phyloP scores from a whole-genome alignment of 305 asterid genomes.

The Nicotiana rustica region DNA sequence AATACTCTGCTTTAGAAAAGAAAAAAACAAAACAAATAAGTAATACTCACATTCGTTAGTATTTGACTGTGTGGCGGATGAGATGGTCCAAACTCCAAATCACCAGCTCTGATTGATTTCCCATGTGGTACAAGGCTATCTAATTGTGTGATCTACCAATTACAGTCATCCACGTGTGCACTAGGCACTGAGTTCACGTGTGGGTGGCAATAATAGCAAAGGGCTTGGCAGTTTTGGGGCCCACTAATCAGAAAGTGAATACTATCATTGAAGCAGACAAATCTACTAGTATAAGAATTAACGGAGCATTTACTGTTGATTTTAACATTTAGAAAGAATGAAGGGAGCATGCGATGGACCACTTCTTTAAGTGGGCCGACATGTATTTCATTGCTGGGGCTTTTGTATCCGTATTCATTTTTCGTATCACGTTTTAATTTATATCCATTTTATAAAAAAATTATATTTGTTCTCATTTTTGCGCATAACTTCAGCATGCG shows the following conservation, averaged over 20 bases:
- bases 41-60: neutral
- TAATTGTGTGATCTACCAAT: constrained; percentile 29
- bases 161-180: neutral
- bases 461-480: no score
- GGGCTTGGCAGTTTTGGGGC: neutral
- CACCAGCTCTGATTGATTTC: constrained; percentile 16
- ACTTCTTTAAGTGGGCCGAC: constrained; percentile 55
- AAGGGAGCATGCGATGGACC: constrained; percentile 56
- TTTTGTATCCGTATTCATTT: no score
- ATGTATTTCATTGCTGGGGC: neutral
- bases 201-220: neutral
- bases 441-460: no score
- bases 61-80: neutral
- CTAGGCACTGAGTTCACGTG: constrained; percentile 43
- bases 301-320: constrained; percentile 32
- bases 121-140: constrained; percentile 36
- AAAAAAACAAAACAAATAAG: no score
- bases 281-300: constrained; percentile 42
- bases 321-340: neutral
- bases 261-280: constrained; percentile 38
- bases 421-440: no score
- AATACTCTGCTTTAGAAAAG: no score
- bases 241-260: constrained; percentile 32
- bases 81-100: neutral
- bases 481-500: no score